phyloP scores from a whole-genome alignment of 2,329 filamentous ascomycete species.

The Pestalotiopsis fici region DNA sequence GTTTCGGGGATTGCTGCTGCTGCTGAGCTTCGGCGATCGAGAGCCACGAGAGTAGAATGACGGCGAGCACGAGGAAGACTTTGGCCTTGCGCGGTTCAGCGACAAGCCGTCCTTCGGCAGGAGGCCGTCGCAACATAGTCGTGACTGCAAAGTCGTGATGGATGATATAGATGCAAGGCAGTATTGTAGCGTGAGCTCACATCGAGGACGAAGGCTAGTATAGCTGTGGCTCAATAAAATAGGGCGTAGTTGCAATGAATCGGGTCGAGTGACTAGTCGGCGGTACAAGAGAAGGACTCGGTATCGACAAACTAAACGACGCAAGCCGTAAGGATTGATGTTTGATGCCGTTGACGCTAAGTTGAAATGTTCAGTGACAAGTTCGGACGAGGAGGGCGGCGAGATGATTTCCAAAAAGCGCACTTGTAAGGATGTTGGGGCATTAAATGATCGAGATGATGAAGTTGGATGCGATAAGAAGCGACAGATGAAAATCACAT shows the following conservation, averaged over 20 bases:
- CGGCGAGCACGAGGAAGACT: slow-evolving; percentile 46
- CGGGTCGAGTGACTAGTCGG: not conserved
- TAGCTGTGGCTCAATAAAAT: not conserved
- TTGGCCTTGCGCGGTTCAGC: slow-evolving; percentile 34
- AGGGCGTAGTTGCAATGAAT: not conserved
- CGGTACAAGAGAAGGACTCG: not conserved
- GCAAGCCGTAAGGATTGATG: not conserved
- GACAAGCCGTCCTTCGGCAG: slow-evolving; percentile 51
- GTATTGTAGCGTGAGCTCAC: not conserved
- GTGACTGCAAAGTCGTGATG: slow-evolving; percentile 21
- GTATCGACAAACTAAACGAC: not conserved
- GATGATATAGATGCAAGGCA: not conserved
- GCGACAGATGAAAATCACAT: not conserved
- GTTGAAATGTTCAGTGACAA: too few relatives aligned
- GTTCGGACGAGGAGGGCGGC: too few relatives aligned
- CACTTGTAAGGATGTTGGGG: not conserved
- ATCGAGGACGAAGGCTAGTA: not conserved
- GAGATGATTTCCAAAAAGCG: not conserved
- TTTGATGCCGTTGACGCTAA: too few relatives aligned
- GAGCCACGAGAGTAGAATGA: slow-evolving; percentile 48
- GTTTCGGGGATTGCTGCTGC: slow-evolving; percentile 43
- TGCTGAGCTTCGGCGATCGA: slow-evolving; percentile 57
- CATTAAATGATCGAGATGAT: not conserved
- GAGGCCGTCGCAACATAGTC: slow-evolving; percentile 60
- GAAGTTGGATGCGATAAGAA: not conserved